Percentiles rank a stretch among this genome's conserved stretches.
Evolutionary conservation across 345 rosid species (phyloP).

Genomic region (Eucalyptus albens): DNA sequence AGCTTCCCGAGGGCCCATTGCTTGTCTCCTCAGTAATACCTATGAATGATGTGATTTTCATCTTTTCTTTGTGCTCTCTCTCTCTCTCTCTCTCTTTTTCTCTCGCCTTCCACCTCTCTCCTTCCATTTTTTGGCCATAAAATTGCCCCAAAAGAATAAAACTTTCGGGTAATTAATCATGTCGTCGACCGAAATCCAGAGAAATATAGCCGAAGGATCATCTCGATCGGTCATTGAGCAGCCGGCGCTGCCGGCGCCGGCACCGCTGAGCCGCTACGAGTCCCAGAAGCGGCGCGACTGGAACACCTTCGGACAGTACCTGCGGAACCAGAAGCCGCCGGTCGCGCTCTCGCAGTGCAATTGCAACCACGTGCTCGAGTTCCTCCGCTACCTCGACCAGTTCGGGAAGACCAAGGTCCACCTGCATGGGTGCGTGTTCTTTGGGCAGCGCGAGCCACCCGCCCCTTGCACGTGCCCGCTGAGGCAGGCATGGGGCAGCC

Average conservation of each 20-base stretch:
- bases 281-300: slow-evolving; percentile 81
- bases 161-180: neutral
- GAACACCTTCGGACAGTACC: slow-evolving; percentile 82
- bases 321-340: slow-evolving; percentile 66
- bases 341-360: slow-evolving; percentile 36
- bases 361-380: slow-evolving; percentile 60
- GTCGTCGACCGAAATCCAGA: slow-evolving; percentile 15
- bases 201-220: slow-evolving; percentile 21
- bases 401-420: slow-evolving; percentile 87
- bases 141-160: neutral
- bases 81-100: neutral
- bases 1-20: slow-evolving; percentile 39
- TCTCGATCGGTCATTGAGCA: slow-evolving; percentile 21
- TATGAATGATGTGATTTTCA: slow-evolving; percentile 25
- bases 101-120: neutral
- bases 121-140: neutral
- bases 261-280: slow-evolving; percentile 67
- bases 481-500: slow-evolving; percentile 88
- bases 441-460: slow-evolving; percentile 82
- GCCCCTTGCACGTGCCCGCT: slow-evolving; percentile 79
- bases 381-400: slow-evolving; percentile 69
- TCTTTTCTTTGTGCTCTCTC: slow-evolving; percentile 1
- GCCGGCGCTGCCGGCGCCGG: slow-evolving; percentile 3
- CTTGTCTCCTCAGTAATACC: neutral
- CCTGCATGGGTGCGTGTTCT: slow-evolving; percentile 54